These are phyloP conservation scores for Stereum hirsutum DNA, from an alignment of 1,284 basidiomycete species.

Conservation along the genomic window DNA sequence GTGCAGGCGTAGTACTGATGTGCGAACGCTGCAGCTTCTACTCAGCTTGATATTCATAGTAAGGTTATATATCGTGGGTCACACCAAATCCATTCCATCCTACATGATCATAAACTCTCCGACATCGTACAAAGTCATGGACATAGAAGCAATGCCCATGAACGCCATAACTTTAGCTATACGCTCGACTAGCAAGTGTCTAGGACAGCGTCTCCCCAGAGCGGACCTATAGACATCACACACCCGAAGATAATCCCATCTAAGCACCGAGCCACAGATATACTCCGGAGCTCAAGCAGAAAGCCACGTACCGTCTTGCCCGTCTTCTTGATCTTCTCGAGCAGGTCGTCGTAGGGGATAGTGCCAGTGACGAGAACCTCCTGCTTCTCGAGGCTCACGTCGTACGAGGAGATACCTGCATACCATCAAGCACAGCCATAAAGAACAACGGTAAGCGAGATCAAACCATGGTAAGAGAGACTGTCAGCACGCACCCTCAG, in stretches of 20 bases:
- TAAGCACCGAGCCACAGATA: neutral
- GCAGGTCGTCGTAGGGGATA: conserved; percentile 56
- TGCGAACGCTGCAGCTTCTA: too few relatives aligned
- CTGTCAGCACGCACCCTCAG: conserved; percentile 44
- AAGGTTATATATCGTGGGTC: too few relatives aligned
- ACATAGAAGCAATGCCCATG: neutral
- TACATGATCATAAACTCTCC: too few relatives aligned
- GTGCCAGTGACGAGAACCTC: conserved; percentile 61
- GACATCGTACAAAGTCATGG: neutral
- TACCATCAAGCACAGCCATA: neutral
- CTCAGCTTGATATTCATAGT: too few relatives aligned
- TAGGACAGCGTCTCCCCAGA: conserved; percentile 21
- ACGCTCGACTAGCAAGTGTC: neutral
- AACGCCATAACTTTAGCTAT: neutral
- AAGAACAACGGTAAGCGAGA: neutral
- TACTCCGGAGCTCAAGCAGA: neutral
- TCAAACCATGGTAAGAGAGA: neutral
- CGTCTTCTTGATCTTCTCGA: conserved; percentile 78
- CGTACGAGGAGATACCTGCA: conserved; percentile 46
- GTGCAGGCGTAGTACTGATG: too few relatives aligned
- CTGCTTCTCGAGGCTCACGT: conserved; percentile 61
- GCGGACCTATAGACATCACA: conserved; percentile 21
- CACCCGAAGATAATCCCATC: neutral
- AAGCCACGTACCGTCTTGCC: conserved; percentile 73
- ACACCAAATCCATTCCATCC: too few relatives aligned